A percentile compares a stretch with the other conserved stretches of the same genome.
Conservation (phyloP, 2,329 filamentous ascomycete species). For the Ceratocystis smalleyi region DNA sequence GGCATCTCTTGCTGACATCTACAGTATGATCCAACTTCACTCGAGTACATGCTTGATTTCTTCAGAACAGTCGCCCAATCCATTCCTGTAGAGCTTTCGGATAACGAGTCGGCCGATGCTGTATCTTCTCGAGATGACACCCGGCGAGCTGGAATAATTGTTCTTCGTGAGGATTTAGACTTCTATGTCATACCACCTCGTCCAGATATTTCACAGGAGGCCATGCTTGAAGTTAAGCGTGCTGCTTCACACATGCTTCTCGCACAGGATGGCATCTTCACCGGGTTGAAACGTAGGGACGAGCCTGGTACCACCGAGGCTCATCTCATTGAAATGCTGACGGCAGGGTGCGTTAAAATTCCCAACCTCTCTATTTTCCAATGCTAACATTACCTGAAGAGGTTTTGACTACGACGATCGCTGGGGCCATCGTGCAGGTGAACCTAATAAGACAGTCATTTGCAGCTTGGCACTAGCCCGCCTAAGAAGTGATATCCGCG, state of each 20-base stretch:
- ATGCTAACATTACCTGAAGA: conserved; percentile 32
- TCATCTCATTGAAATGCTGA: conserved; percentile 97
- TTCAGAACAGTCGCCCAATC: conserved; percentile 92
- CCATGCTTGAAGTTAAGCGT: conserved; percentile 94
- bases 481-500: conserved; percentile 79
- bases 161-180: conserved; percentile 86
- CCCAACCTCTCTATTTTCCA: not conserved
- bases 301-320: conserved; percentile 94
- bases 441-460: conserved; percentile 96
- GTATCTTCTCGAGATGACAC: conserved; percentile 56
- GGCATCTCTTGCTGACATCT: not conserved
- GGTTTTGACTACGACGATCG: conserved; percentile 91
- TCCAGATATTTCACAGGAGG: conserved; percentile 64
- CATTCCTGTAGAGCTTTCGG: conserved; percentile 41
- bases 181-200: conserved; percentile 91
- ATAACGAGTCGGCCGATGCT: conserved; percentile 46
- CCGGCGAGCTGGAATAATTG: conserved; percentile 92
- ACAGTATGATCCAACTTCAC: conserved; percentile 87
- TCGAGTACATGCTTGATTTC: conserved; percentile 99
- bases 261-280: conserved; percentile 87
- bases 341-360: conserved; percentile 60
- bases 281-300: conserved; percentile 83
- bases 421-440: conserved; percentile 94
- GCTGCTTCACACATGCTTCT: conserved; percentile 77
- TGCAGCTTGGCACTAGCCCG: conserved; percentile 89